Evolutionary conservation across 2,329 filamentous ascomycete species (phyloP).

Genomic region (Aspergillus tamarii): DNA sequence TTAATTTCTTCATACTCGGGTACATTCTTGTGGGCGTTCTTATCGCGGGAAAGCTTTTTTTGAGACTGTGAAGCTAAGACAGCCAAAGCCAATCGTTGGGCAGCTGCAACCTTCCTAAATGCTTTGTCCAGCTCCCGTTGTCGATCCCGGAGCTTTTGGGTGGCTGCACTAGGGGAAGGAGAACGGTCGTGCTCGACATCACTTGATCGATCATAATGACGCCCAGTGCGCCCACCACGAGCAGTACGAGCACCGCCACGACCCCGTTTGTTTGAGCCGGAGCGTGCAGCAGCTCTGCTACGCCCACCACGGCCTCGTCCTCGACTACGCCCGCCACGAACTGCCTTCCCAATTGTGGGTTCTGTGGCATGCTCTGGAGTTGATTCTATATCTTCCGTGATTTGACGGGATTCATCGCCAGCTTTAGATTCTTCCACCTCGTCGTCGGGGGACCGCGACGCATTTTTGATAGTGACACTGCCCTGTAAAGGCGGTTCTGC

Average conservation of each 20-base stretch:
- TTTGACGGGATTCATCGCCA: constrained; percentile 24
- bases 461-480: constrained; percentile 23
- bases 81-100: constrained; percentile 44
- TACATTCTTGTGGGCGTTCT: constrained; percentile 44
- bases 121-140: constrained; percentile 47
- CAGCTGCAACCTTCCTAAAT: constrained; percentile 46
- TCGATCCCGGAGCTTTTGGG: constrained; percentile 44
- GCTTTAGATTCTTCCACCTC: constrained; percentile 17
- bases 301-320: constrained; percentile 40
- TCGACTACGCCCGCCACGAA: constrained; percentile 35
- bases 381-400: constrained; percentile 28
- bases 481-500: constrained; percentile 27
- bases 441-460: constrained; percentile 24
- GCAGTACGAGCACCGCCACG: constrained; percentile 34
- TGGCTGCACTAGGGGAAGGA: constrained; percentile 39
- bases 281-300: constrained; percentile 31
- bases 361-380: constrained; percentile 23
- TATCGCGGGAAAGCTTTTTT: constrained; percentile 42
- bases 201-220: constrained; percentile 31
- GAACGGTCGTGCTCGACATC: constrained; percentile 37
- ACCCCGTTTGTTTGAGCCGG: constrained; percentile 25
- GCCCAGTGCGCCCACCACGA: constrained; percentile 28
- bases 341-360: constrained; percentile 26
- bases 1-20: constrained; percentile 44
- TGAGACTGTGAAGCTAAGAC: constrained; percentile 45